Base-by-base conservation (phyloP, 345 rosid species). In the Populus ilicifolia region DNA sequence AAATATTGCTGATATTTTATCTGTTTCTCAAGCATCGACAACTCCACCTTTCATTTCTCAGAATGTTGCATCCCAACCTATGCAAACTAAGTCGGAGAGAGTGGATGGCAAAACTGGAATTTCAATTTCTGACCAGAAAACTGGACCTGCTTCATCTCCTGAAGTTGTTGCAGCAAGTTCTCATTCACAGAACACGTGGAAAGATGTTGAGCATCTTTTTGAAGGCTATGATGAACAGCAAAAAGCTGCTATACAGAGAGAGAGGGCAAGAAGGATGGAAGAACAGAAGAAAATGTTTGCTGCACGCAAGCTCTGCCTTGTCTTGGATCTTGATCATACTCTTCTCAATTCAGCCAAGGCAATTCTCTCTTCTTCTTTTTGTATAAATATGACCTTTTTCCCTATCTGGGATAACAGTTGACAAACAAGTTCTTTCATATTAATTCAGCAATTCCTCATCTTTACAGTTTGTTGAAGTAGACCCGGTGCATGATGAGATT, bases 311-410 rank as follows among this genome's bases (percentile, higher is more conserved):
- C 97, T 96, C 75, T 91, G 95, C 81, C 99, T 96, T 75, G 99
- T 96, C 77, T 84, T 96, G 85, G 99, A 96, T 90, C 84, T 96
- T 44, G 99, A 96, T 81, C 99, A 96, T 79, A 96, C 99, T 5
- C 99, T 96, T 88, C 95, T 96, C 67, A 96, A 96, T 86, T 96
- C 99, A 63, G 99, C 99, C 46, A 96, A 92, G 97, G 99, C 88
- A 86, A 70, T 36, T 69, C n/a, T 59, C 73, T 59, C 35, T 72
- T 48, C 72, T 9, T 39, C 12, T 39, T 8, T 38, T 54, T 63
- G 21, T 35, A 23, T 21, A 41, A 44, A 65, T 33, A 39, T 77
- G 67, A 70, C 38, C 50, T 27, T 41, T 6, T 61, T 12, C 23
- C 13, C 63, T 29, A 35, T 61, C 44, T 71, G 27, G 38, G 25